phyloP scores from a whole-genome alignment of 148 eudicot genomes.

The Heliamphora exappendiculata region DNA sequence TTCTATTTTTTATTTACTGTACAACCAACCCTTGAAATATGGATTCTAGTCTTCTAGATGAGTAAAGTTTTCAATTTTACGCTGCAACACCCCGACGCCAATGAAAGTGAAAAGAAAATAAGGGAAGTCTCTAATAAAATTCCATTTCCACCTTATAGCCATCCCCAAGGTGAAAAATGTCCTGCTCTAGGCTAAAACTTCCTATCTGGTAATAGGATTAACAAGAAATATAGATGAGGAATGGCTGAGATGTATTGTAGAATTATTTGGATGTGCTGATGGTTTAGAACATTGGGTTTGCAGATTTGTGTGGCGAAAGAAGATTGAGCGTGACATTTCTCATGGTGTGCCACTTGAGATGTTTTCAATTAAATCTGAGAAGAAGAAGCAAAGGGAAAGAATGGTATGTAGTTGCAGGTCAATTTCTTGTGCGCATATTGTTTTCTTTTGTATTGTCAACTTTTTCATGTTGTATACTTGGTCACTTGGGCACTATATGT shows the following conservation, averaged over 20 bases:
- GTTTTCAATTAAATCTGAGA: conserved; percentile 65
- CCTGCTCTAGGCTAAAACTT: not conserved
- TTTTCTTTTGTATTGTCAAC: not conserved
- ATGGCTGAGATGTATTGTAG: not conserved
- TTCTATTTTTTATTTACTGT: not conserved
- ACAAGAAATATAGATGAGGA: not conserved
- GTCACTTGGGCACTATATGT: not conserved
- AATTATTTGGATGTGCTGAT: not conserved
- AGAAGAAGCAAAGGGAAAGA: conserved; percentile 68
- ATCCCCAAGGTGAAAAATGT: not conserved
- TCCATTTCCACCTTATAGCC: not conserved
- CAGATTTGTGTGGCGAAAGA: conserved; percentile 88
- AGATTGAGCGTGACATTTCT: conserved; percentile 65
- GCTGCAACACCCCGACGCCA: no score
- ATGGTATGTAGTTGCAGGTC: conserved; percentile 35
- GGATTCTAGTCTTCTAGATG: not conserved
- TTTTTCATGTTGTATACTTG: not conserved
- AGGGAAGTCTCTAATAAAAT: not conserved
- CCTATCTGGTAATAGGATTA: not conserved
- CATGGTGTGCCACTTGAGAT: conserved; percentile 68
- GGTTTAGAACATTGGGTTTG: conserved; percentile 7
- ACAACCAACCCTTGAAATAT: not conserved
- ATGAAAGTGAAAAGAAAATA: not conserved
- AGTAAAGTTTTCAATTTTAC: not conserved
- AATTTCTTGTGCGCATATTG: not conserved